A percentile compares a stretch with the other conserved stretches of the same genome.
Conservation (phyloP, 768 basidiomycete species). For the Podaxis rugospora region DNA sequence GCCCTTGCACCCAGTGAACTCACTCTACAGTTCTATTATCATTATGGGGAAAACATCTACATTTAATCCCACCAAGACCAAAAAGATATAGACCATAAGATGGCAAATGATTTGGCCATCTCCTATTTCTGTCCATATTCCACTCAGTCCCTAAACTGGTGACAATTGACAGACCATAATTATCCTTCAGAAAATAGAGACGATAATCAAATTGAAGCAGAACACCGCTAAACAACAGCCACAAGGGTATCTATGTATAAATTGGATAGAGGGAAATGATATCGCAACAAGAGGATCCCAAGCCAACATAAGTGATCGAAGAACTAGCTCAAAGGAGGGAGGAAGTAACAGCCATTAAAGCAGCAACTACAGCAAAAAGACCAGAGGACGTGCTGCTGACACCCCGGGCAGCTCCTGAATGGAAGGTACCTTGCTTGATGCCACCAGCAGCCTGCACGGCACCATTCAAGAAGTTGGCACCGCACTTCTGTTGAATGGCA, state of each 20-base stretch:
- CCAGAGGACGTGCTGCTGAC: constrained; percentile 18
- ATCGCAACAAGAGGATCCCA: constrained; percentile 1
- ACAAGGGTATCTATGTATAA: constrained; percentile 12
- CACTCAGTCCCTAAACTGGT: neutral
- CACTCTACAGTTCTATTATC: too few species aligned
- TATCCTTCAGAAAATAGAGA: neutral
- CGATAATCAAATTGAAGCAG: neutral
- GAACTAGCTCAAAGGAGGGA: constrained; percentile 7
- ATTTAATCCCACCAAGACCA: too few species aligned
- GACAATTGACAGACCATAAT: neutral
- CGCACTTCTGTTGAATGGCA: constrained; percentile 61
- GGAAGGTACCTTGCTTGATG: constrained; percentile 24
- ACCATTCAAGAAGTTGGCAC: constrained; percentile 61
- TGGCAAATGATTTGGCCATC: too few species aligned
- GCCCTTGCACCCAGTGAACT: too few species aligned
- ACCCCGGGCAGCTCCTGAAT: constrained; percentile 21
- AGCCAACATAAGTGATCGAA: neutral
- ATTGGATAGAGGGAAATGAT: constrained; percentile 1
- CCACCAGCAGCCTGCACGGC: constrained; percentile 67
- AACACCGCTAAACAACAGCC: neutral
- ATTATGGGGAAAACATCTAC: too few species aligned
- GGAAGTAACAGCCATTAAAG: constrained; percentile 11
- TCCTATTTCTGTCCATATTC: neutral
- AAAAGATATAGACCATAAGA: too few species aligned
- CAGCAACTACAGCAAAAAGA: constrained; percentile 22